Evolutionary conservation across 192 early-diverging fungal genomes (phyloP), one percentile per base, ranked within the genome.

Genomic region (Coemansia pectinata): DNA sequence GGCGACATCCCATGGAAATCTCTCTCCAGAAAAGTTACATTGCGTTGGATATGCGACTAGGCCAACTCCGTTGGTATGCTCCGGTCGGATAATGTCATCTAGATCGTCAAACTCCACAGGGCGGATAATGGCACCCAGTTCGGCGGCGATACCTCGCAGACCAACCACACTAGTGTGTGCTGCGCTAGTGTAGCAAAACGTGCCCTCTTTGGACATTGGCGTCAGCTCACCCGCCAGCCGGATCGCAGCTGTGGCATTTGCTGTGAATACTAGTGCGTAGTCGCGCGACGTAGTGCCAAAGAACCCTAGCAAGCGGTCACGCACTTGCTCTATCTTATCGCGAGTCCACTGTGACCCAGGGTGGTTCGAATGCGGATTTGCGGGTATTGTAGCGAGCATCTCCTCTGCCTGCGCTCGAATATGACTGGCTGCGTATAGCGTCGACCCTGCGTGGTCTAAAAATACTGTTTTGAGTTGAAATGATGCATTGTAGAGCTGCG

Each of bases 21-120:
- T 86, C 42, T 80, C 75, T 1, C 94, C 94, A 11, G 89, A 86
- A 73, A 90, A 92, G 81, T 96, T 96, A 75, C 91, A 95, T 80
- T 96, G 94, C 9, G 91, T 92, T 0, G 93, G 91, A 69, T 90
- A 92, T 0, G 91, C 90, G 36, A 95, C 79, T 14, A 95, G 82
- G 39, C 86, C 74, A 25, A 66, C 42, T 12, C 78, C 72, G 4
- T 10, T 42, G 5, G 67, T 63, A 25, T 58, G 55, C 11, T 65
- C 44, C 4, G 80, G 75, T 33, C 42, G 45, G 2, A 71, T 36
- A 33, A 74, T 55, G 10, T 42, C 38, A 6, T 71, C 57, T 7
- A 83, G 64, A 11, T 83, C 65, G 31, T 14, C 44, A 65, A 83
- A 83, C 38, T 67, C 69, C 1, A 58, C 65, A 15, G 80, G 69